Conservation (phyloP, 2,329 filamentous ascomycete species). For the Graphium sp. region DNA sequence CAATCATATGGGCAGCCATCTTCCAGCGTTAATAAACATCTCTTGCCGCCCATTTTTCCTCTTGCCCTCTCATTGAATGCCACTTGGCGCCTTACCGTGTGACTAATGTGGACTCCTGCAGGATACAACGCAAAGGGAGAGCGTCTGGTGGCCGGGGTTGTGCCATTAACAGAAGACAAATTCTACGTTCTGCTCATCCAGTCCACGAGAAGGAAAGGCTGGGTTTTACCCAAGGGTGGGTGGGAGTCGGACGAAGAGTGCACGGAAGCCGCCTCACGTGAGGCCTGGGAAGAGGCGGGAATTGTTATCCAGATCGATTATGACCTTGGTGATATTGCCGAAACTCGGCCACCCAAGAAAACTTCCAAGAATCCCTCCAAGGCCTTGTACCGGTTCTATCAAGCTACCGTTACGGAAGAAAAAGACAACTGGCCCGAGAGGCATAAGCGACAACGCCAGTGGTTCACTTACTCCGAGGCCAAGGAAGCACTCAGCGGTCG, state of each 20-base stretch:
- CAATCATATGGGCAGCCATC: no score
- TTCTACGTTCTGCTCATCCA: slow-evolving; percentile 84
- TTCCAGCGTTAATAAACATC: no score
- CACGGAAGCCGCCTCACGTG: slow-evolving; percentile 67
- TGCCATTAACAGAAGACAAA: slow-evolving; percentile 75
- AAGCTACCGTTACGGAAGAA: slow-evolving; percentile 76
- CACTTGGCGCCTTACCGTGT: no score
- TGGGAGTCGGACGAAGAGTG: slow-evolving; percentile 93
- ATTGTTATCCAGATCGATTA: slow-evolving; percentile 72
- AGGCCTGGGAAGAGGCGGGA: slow-evolving; percentile 97
- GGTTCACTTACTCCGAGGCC: slow-evolving; percentile 80
- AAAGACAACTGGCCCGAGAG: slow-evolving; percentile 84
- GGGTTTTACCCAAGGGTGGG: slow-evolving; percentile 94
- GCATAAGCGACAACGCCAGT: slow-evolving; percentile 77
- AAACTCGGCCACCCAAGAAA: slow-evolving; percentile 67
- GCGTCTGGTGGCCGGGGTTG: slow-evolving; percentile 85
- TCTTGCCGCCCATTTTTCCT: no score
- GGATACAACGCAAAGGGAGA: slow-evolving; percentile 88
- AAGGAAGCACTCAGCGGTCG: slow-evolving; percentile 57
- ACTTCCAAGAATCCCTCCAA: slow-evolving; percentile 42
- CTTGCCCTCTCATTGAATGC: no score
- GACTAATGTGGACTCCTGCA: no score
- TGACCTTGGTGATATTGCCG: slow-evolving; percentile 73
- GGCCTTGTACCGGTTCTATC: slow-evolving; percentile 64
- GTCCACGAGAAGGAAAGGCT: slow-evolving; percentile 76